phyloP scores from a whole-genome alignment of 1,139 yeast species.

The Magnusiomyces tetraspermus region DNA sequence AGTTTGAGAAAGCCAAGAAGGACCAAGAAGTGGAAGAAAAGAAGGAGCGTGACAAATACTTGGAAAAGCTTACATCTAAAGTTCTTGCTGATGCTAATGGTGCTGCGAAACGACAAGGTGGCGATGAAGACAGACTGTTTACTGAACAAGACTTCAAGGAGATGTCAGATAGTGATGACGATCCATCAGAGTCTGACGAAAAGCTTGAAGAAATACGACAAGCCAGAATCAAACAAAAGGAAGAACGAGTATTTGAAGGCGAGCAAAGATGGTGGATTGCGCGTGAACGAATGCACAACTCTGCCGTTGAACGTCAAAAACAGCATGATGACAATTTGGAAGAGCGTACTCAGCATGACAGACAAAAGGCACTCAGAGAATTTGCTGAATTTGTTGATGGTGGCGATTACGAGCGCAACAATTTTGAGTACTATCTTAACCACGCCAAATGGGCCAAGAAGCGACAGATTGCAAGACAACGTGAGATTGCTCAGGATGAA shows the following conservation, averaged over 20 bases:
- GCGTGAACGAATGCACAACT: conserved; percentile 21
- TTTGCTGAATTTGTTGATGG: conserved; percentile 23
- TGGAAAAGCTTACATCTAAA: conserved; percentile 17
- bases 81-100: conserved; percentile 14
- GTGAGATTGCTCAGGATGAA: conserved; percentile 27
- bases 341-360: conserved; percentile 16
- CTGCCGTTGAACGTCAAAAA: conserved; percentile 22
- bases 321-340: conserved; percentile 18
- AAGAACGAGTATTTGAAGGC: conserved; percentile 19
- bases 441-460: conserved; percentile 30
- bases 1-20: conserved; percentile 19
- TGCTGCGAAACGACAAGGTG: conserved; percentile 1
- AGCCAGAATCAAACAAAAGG: conserved; percentile 15
- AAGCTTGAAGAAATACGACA: conserved; percentile 17
- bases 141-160: conserved; percentile 8
- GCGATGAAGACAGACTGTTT: conserved; percentile 9
- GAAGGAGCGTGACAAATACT: conserved; percentile 16
- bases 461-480: conserved; percentile 22
- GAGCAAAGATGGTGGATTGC: conserved; percentile 23
- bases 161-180: conserved; percentile 8
- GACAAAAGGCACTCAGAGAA: conserved; percentile 18
- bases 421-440: conserved; percentile 28
- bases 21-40: conserved; percentile 22
- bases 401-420: conserved; percentile 17
- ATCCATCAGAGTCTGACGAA: conserved; percentile 16